Percentiles rank a stretch among this genome's conserved stretches.
These are phyloP conservation scores for Suhomyces sp. DNA, from an alignment of 805 yeast genomes.

Conservation along the genomic window DNA sequence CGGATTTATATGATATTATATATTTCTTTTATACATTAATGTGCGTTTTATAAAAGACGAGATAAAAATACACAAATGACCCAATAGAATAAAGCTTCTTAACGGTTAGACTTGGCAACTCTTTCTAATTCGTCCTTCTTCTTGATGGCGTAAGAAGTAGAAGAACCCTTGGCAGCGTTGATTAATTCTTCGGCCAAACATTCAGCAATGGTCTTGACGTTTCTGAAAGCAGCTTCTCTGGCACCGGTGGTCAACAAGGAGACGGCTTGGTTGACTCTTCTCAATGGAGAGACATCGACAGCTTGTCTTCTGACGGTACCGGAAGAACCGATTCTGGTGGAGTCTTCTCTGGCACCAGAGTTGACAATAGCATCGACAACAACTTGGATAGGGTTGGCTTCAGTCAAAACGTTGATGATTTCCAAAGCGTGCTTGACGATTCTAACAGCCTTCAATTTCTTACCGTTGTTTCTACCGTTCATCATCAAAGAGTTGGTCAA, in stretches of 20 bases:
- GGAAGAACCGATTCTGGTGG: constrained; percentile 99
- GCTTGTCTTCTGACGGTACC: constrained; percentile 99
- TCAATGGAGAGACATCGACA: constrained; percentile 99
- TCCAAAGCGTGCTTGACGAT: constrained; percentile 99
- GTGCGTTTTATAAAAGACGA: constrained; percentile 12
- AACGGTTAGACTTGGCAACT: constrained; percentile 99
- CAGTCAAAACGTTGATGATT: constrained; percentile 95
- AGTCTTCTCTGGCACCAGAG: constrained; percentile 99
- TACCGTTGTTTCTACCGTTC: constrained; percentile 99
- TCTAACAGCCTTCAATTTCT: constrained; percentile 99
- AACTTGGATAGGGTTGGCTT: constrained; percentile 99
- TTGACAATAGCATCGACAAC: constrained; percentile 98
- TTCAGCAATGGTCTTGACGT: constrained; percentile 99
- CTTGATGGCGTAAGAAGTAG: constrained; percentile 99
- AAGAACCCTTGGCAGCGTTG: constrained; percentile 99
- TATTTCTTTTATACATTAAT: constrained; percentile 16
- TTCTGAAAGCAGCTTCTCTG: constrained; percentile 99
- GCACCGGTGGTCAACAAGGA: constrained; percentile 98
- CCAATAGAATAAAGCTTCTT: constrained; percentile 35
- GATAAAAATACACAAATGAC: constrained; percentile 23
- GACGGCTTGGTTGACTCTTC: constrained; percentile 99
- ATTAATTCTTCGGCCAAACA: constrained; percentile 99
- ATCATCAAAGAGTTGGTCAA: constrained; percentile 99
- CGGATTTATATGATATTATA: neutral
- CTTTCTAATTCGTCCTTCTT: constrained; percentile 99